Conservation (phyloP, 352 stramenopile species). For the Thraustochytrium striatum region DNA sequence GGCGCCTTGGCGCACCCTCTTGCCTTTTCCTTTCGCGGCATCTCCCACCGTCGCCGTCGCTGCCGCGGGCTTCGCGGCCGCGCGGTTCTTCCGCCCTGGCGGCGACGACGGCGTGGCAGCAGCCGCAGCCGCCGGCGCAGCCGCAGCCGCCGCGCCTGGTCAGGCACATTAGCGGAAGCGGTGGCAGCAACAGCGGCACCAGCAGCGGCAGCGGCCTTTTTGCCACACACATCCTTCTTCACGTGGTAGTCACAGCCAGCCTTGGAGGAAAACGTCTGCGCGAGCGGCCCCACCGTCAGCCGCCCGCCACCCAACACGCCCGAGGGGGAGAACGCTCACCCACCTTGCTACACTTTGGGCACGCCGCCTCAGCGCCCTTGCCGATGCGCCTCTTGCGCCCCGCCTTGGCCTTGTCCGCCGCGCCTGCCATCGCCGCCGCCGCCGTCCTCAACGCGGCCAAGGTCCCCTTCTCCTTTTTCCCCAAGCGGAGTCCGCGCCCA, state of each 20-base stretch:
- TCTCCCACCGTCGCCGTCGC: too few species aligned
- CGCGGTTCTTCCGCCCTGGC: too few species aligned
- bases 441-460: too few species aligned
- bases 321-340: background rate
- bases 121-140: too few species aligned
- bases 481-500: too few species aligned
- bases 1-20: too few species aligned
- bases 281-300: background rate
- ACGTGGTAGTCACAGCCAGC: background rate
- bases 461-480: too few species aligned
- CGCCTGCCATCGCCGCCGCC: too few species aligned
- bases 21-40: too few species aligned
- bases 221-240: background rate
- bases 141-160: background rate
- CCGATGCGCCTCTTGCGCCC: background rate
- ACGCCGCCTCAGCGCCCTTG: background rate
- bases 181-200: background rate
- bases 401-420: background rate
- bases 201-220: background rate
- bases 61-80: too few species aligned
- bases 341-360: background rate
- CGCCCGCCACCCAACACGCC: background rate
- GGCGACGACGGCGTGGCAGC: too few species aligned
- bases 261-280: background rate
- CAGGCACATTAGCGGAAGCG: background rate